phyloP scores from a whole-genome alignment of 176 grass and related monocot genomes.

The Olyra latifolia region DNA sequence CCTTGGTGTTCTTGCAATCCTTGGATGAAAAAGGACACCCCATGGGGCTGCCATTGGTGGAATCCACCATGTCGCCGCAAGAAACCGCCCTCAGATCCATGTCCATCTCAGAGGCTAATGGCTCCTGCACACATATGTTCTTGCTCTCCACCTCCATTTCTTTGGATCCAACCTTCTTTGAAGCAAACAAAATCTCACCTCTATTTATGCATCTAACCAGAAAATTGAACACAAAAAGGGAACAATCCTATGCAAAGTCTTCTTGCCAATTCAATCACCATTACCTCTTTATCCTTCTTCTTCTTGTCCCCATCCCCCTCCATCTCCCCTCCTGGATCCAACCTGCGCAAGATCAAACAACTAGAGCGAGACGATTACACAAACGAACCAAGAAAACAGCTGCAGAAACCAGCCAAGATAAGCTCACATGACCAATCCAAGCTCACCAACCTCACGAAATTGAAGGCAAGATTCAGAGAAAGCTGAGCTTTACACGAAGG shows the following conservation, averaged over 20 bases:
- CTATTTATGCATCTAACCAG: constrained; percentile 1
- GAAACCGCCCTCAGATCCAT: constrained; percentile 45
- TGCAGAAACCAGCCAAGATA: not conserved
- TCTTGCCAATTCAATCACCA: constrained; percentile 6
- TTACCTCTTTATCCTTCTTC: constrained; percentile 37
- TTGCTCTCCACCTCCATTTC: constrained; percentile 53
- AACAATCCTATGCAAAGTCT: not conserved
- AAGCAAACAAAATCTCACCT: constrained; percentile 11
- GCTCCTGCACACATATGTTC: constrained; percentile 31
- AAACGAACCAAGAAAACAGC: constrained; percentile 6
- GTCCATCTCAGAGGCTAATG: constrained; percentile 47
- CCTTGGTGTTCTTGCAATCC: constrained; percentile 45
- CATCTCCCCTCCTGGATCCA: constrained; percentile 26
- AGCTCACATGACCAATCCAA: constrained; percentile 22
- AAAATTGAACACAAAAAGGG: not conserved
- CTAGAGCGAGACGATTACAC: constrained; percentile 10
- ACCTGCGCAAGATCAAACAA: constrained; percentile 11
- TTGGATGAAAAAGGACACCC: constrained; percentile 43
- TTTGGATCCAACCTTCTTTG: constrained; percentile 44
- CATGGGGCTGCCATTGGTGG: constrained; percentile 52
- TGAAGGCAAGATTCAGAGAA: not conserved
- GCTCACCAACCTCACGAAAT: constrained; percentile 26
- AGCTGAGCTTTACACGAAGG: not conserved
- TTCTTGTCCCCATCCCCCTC: constrained; percentile 3
- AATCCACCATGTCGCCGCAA: constrained; percentile 36